These are phyloP conservation scores for Fragaria iinumae DNA, from an alignment of 306 rosid species.

Conservation along the genomic window DNA sequence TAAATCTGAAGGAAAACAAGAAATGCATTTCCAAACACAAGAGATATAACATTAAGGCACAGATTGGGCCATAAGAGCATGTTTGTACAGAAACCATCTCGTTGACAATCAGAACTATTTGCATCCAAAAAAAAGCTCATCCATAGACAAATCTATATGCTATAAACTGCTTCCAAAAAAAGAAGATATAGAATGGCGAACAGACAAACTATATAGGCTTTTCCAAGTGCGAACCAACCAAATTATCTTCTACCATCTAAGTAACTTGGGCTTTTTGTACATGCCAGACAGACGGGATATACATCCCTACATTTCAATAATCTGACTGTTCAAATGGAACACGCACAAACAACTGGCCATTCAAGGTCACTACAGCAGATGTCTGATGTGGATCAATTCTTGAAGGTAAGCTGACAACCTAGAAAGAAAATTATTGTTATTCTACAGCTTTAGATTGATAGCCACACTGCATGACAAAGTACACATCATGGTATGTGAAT, in stretches of 20 bases:
- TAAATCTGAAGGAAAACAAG: not conserved
- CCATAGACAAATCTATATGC: not conserved
- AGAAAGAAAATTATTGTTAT: slow-evolving; percentile 7
- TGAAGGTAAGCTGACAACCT: slow-evolving; percentile 73
- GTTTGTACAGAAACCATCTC: not conserved
- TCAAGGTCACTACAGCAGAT: slow-evolving; percentile 72
- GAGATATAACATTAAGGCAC: not conserved
- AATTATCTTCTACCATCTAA: slow-evolving; percentile 9
- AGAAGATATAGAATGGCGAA: not conserved
- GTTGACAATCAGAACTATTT: not conserved
- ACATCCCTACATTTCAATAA: slow-evolving; percentile 21
- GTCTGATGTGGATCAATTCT: slow-evolving; percentile 85
- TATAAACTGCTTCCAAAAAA: not conserved
- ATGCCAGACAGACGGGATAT: not conserved
- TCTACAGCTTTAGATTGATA: slow-evolving; percentile 6
- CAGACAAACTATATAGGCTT: not conserved
- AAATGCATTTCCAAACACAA: not conserved
- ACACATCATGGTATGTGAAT: slow-evolving; percentile 3
- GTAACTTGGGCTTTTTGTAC: not conserved
- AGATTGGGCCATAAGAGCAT: not conserved
- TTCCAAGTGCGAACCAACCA: slow-evolving; percentile 11
- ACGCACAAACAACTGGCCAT: slow-evolving; percentile 76
- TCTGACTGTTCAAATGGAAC: slow-evolving; percentile 71
- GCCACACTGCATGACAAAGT: not conserved
- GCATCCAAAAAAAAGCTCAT: not conserved